Evolutionary conservation across 768 basidiomycete genomes (phyloP), one percentile per base, ranked within the genome.

Genomic region (Lactifluus volemus): DNA sequence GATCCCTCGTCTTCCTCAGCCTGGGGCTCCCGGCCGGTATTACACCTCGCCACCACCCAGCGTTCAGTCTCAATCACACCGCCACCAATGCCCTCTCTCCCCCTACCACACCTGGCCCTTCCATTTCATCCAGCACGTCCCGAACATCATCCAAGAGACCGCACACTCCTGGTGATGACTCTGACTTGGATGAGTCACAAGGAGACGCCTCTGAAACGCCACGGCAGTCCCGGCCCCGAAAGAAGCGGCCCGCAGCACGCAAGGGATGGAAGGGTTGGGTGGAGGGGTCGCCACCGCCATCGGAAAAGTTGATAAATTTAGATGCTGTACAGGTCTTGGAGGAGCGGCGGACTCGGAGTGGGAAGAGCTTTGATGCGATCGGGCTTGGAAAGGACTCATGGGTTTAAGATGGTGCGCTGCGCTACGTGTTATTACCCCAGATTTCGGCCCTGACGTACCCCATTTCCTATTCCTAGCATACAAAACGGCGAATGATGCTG

Each of bases 251-350:
- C 48, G 78, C 84, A 21, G 75, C 81, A 0, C 84, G 79, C 73
- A 92, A 92, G 72, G 89, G 89, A 17, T 92, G 89, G 89, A 92
- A 92, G 76, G 89, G 89, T 42, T 92, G 89, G 89, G 86, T 92
- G 21, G 89, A 90, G 76, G 89, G 88, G 66, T 89, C 88, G 14
- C 87, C 87, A 4, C 83, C 84, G 55, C 86, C 89, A 21, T 88
- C 87, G 15, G 81, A 84, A 67, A 90, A 89, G 71, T 75, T 90
- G 54, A 91, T 91, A 73, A 90, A 90, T 68, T 78, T 91, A 63
- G 89, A 92, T 70, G 78, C 79, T 38, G 86, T 84, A 1, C 81
- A 84, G 30, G 74, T 86, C 7, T 78, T 91, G 10, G 82, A 81
- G 62, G 89, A 91, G 73, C 75, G 89, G 61, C 80, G 85, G 62